These are phyloP conservation scores for Pulveroboletus sp. DNA, from an alignment of 768 basidiomycete genomes.

Conservation along the genomic window DNA sequence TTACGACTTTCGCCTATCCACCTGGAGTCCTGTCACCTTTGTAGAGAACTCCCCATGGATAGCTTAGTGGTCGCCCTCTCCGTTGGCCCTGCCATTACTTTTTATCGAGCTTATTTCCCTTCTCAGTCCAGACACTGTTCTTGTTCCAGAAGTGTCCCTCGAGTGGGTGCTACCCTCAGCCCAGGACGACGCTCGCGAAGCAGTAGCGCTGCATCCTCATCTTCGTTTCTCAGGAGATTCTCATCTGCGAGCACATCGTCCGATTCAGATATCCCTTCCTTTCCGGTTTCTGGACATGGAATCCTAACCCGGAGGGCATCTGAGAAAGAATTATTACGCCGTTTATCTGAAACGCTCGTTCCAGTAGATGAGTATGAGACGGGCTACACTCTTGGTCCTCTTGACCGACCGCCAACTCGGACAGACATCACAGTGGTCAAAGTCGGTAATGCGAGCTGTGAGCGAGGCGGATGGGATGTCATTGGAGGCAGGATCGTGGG, in stretches of 20 bases:
- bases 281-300: slow-evolving; percentile 79
- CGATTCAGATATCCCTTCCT: slow-evolving; percentile 44
- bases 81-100: slow-evolving; percentile 53
- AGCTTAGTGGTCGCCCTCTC: slow-evolving; percentile 65
- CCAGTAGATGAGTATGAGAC: slow-evolving; percentile 31
- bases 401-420: slow-evolving; percentile 33
- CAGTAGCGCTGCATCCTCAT: slow-evolving; percentile 46
- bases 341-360: slow-evolving; percentile 43
- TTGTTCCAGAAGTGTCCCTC: slow-evolving; percentile 51
- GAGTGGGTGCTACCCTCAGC: slow-evolving; percentile 40
- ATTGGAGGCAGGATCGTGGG: slow-evolving; percentile 56
- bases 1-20: slow-evolving; percentile 56
- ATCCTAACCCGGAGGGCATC: slow-evolving; percentile 68
- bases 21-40: slow-evolving; percentile 59
- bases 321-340: slow-evolving; percentile 57
- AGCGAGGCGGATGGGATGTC: slow-evolving; percentile 78
- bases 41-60: slow-evolving; percentile 63
- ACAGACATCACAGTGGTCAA: slow-evolving; percentile 52
- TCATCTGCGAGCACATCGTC: slow-evolving; percentile 38
- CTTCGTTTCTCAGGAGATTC: slow-evolving; percentile 47
- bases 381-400: slow-evolving; percentile 29
- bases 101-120: slow-evolving; percentile 60
- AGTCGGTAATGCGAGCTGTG: slow-evolving; percentile 54
- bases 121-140: slow-evolving; percentile 61
- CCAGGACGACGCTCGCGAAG: slow-evolving; percentile 58